A percentile compares a stretch with the other conserved stretches of the same genome.
Conservation (phyloP, 495 filamentous ascomycete species). For the Aspergillus steynii region DNA sequence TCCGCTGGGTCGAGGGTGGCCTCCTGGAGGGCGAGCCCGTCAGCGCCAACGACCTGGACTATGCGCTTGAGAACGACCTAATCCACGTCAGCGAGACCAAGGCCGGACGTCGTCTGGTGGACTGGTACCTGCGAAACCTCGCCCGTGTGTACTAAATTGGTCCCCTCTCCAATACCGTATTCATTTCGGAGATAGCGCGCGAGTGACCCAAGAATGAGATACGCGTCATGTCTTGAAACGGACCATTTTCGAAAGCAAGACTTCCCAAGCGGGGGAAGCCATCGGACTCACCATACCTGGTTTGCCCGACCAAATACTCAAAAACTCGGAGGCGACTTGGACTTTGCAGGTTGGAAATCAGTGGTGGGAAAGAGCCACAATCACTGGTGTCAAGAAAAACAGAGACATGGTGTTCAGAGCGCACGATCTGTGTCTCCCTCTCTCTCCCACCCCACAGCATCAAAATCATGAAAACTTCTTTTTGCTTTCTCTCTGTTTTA, state of each 20-base stretch:
- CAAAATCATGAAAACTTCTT: slow-evolving; percentile 19
- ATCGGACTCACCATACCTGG: background rate
- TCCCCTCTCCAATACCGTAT: slow-evolving; percentile 4
- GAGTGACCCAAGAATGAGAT: slow-evolving; percentile 11
- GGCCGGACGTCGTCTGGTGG: slow-evolving; percentile 91
- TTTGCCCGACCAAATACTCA: too few species aligned
- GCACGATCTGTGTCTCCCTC: slow-evolving; percentile 6
- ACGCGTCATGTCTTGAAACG: slow-evolving; percentile 11
- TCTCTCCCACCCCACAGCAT: slow-evolving; percentile 9
- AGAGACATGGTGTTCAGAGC: too few species aligned
- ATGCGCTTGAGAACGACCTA: slow-evolving; percentile 93
- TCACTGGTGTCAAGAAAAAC: too few species aligned
- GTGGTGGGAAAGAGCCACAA: too few species aligned
- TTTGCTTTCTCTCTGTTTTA: slow-evolving; percentile 23
- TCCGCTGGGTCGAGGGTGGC: slow-evolving; percentile 88
- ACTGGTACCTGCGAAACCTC: slow-evolving; percentile 98
- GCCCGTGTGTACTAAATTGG: slow-evolving; percentile 76
- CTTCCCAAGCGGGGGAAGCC: background rate
- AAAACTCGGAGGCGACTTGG: background rate
- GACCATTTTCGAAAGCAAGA: background rate
- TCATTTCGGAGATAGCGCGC: slow-evolving; percentile 1
- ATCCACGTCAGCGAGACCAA: slow-evolving; percentile 99
- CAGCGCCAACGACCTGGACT: slow-evolving; percentile 90
- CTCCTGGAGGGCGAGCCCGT: slow-evolving; percentile 90
- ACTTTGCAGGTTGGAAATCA: background rate